Conservation (phyloP, 2,329 filamentous ascomycete species). For the Fusarium nodosum region DNA sequence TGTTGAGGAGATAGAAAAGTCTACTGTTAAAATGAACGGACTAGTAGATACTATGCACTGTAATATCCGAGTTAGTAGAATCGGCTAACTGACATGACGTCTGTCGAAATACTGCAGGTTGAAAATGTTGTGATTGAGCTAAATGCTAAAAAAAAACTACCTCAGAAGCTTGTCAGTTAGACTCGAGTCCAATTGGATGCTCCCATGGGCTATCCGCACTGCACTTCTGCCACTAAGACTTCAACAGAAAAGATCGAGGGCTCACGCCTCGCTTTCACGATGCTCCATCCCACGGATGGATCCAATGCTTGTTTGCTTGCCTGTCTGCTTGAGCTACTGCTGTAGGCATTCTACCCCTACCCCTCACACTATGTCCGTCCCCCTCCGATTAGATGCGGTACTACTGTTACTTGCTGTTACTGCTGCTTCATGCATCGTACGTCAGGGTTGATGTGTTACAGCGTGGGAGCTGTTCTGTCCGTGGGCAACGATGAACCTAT, state of each 20-base stretch:
- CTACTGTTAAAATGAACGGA: slow-evolving; percentile 7
- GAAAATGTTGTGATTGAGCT: not conserved
- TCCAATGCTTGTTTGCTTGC: slow-evolving; percentile 20
- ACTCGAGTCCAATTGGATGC: slow-evolving; percentile 35
- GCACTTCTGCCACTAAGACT: slow-evolving; percentile 21
- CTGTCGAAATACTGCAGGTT: slow-evolving; percentile 4
- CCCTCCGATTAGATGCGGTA: slow-evolving; percentile 8
- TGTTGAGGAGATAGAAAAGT: slow-evolving; percentile 36
- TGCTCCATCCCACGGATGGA: slow-evolving; percentile 29
- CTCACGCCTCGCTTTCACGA: slow-evolving; percentile 31
- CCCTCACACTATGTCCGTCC: slow-evolving; percentile 23
- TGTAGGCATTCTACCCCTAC: slow-evolving; percentile 36
- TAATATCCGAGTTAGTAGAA: slow-evolving; percentile 22
- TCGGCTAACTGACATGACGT: slow-evolving; percentile 23
- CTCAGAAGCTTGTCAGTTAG: not conserved
- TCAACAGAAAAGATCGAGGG: slow-evolving; percentile 29
- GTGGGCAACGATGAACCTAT: slow-evolving; percentile 50
- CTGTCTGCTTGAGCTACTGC: slow-evolving; percentile 5
- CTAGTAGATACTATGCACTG: slow-evolving; percentile 14
- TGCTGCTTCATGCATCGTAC: slow-evolving; percentile 37
- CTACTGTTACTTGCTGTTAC: slow-evolving; percentile 14
- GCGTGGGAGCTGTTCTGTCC: slow-evolving; percentile 28
- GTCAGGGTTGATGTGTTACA: slow-evolving; percentile 39
- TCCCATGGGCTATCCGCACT: slow-evolving; percentile 9
- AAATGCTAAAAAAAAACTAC: slow-evolving; percentile 1